Evolutionary conservation across 2,329 filamentous ascomycete species (phyloP).

Genomic region (Dothidotthia symphoricarpi): DNA sequence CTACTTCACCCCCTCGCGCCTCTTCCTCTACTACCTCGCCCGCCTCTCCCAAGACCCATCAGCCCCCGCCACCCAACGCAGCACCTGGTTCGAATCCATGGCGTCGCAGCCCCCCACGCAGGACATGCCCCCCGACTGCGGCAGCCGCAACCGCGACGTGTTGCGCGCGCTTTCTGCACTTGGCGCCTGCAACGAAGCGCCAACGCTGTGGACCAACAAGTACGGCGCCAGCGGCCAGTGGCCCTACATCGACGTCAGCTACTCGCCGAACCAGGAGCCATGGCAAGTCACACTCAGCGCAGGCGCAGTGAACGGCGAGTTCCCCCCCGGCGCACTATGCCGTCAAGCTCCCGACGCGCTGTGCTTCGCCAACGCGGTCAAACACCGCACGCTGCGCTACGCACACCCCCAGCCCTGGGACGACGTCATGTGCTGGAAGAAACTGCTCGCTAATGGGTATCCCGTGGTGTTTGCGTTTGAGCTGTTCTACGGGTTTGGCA

Average conservation of each 20-base stretch:
- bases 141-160: background rate
- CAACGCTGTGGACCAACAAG: background rate
- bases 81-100: no score
- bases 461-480: background rate
- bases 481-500: background rate
- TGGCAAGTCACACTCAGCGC: no score
- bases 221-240: background rate
- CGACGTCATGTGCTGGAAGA: background rate
- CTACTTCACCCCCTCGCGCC: background rate
- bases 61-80: no score
- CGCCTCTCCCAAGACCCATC: background rate
- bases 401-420: background rate
- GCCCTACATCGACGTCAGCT: background rate
- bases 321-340: no score
- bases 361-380: background rate
- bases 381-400: background rate
- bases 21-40: background rate
- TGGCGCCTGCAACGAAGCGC: background rate
- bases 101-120: no score
- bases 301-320: no score
- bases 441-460: background rate
- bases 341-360: background rate
- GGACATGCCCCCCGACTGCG: no score
- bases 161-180: background rate
- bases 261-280: background rate